Evolutionary conservation across 2,329 filamentous ascomycete species (phyloP), one percentile per base, ranked within the genome.

Genomic region (Penicillium sumatraense): DNA sequence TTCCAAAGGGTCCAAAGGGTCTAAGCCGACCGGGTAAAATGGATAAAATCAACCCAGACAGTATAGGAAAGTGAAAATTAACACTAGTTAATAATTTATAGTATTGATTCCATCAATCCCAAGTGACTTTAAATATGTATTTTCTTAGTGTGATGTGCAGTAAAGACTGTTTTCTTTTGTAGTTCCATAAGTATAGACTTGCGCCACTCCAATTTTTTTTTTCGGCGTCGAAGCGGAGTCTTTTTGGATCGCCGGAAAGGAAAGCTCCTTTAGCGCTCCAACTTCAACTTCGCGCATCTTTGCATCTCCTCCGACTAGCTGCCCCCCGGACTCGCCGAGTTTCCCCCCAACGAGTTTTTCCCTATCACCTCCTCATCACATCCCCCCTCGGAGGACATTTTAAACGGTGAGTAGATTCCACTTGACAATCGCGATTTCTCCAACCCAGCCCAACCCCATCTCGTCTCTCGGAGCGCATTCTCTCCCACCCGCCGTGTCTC

Each of bases 121-220:
- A n/a, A n/a, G n/a, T n/a, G n/a, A n/a, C n/a, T n/a, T n/a, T n/a
- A n/a, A n/a, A n/a, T n/a, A n/a, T n/a, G n/a, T n/a, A n/a, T 33
- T 14, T 14, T 33, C 29, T 33, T 14, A 8, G 10, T 33, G n/a
- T 33, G 35, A 4, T 38, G 40, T 18, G 14, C 20, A 26, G 14
- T 23, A 46, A 26, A n/a, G n/a, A 24, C 35, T 16, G 40, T n/a
- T n/a, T n/a, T n/a, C n/a, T n/a, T n/a, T n/a, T n/a, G n/a, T n/a
- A n/a, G n/a, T n/a, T 49, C 36, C 42, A 54, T 42, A 35, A 33
- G 47, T 65, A 63, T 62, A 62, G 53, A 58, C 52, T 65, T 64
- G 64, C n/a, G n/a, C 63, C 63, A 62, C 63, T 60, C 55, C 61
- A 58, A 63, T 64, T 67, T 67, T 67, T 65, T 66, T 60, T 61